phyloP scores from a whole-genome alignment of 2,329 filamentous ascomycete genomes.

The Fusarium euwallaceae region DNA sequence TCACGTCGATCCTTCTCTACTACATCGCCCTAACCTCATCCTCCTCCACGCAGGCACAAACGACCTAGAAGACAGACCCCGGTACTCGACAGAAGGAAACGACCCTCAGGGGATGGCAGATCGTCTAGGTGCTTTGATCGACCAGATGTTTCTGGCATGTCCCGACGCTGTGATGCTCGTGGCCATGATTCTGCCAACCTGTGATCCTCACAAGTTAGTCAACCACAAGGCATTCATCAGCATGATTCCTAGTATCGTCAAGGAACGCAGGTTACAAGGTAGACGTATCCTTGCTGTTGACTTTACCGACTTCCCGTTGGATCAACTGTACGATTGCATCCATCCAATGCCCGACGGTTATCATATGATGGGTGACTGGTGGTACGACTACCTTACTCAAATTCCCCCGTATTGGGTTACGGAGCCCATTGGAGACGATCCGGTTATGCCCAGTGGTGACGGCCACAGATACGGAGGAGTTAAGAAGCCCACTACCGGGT shows the following conservation, averaged over 20 bases:
- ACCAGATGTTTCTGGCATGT: neutral
- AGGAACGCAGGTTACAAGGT: neutral
- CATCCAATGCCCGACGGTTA: neutral
- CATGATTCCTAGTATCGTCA: neutral
- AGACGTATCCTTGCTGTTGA: neutral
- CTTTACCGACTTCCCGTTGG: neutral
- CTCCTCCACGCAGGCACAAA: neutral
- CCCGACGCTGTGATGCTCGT: neutral
- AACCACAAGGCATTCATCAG: neutral
- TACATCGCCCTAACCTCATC: neutral
- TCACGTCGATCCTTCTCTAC: neutral
- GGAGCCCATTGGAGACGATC: neutral
- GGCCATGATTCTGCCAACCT: neutral
- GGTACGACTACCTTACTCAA: neutral
- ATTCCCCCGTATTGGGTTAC: neutral
- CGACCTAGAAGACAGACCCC: neutral
- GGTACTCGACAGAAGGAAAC: neutral
- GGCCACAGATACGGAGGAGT: neutral
- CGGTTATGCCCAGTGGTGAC: neutral
- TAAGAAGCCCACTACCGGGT: neutral
- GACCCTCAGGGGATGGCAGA: constrained; percentile 1
- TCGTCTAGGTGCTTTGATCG: neutral
- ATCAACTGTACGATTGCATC: neutral
- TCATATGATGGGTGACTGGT: neutral
- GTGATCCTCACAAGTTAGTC: neutral